Conservation (phyloP, 1,139 yeast species). For the Sporopachydermia cereana region DNA sequence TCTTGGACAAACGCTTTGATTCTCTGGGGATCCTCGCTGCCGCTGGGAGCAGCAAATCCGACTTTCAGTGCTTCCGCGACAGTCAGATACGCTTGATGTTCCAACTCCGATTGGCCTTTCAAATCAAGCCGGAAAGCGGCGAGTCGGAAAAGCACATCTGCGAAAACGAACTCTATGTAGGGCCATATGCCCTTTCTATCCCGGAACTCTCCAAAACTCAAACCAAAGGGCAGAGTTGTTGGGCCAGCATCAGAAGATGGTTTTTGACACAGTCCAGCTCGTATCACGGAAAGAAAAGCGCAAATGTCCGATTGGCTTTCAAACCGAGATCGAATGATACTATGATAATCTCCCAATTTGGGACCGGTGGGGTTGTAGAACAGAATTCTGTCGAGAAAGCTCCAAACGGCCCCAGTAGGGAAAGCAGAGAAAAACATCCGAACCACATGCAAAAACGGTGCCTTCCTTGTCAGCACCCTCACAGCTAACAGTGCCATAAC, state of each 20-base stretch:
- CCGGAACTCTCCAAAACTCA: constrained; percentile 54
- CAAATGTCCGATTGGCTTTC: constrained; percentile 40
- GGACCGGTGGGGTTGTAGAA: constrained; percentile 11
- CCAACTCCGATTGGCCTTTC: constrained; percentile 46
- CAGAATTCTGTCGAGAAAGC: constrained; percentile 12
- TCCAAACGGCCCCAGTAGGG: not conserved
- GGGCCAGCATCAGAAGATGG: constrained; percentile 25
- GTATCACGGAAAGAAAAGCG: constrained; percentile 49
- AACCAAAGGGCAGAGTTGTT: constrained; percentile 44
- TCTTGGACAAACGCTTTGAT: constrained; percentile 18
- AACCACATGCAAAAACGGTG: not conserved
- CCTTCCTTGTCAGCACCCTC: not conserved
- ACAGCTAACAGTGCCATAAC: constrained; percentile 1
- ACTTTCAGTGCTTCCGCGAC: constrained; percentile 32
- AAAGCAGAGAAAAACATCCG: not conserved
- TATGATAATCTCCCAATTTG: constrained; percentile 15
- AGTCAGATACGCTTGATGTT: constrained; percentile 38
- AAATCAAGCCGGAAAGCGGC: constrained; percentile 37
- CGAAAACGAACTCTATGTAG: constrained; percentile 58
- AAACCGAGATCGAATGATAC: constrained; percentile 22
- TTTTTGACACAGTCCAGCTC: constrained; percentile 27
- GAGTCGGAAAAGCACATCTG: constrained; percentile 49
- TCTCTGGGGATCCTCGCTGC: not conserved
- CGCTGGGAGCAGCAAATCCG: constrained; percentile 20
- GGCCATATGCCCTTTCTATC: constrained; percentile 63